Evolutionary conservation across 2,329 filamentous ascomycete genomes (phyloP), one percentile per base, ranked within the genome.

Genomic region (Exophiala sp.): DNA sequence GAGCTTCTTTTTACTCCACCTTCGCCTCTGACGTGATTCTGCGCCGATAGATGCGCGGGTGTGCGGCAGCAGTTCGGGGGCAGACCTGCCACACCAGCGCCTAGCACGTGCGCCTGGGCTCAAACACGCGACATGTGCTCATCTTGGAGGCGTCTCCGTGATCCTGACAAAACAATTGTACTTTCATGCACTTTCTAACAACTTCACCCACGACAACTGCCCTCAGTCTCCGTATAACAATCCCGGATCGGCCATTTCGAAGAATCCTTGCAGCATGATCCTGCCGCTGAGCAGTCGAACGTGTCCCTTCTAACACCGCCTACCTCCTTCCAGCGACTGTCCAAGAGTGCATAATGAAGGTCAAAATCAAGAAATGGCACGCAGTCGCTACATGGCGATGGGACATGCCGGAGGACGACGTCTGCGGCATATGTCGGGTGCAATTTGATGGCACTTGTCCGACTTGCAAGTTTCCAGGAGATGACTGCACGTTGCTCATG

Each of bases 391-490:
- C 91, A 51, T 99, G 94, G 94, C 86, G 89, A 61, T 99, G 94
- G 94, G 89, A 97, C 70, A 89, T 97, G 66, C 91, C 92, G 20
- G 91, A 96, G 65, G 92, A 96, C 74, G 92, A 99, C 69, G 91
- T 97, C 59, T 99, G 94, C 66, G 94, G 94, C 65, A 99, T 99
- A 75, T 99, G 94, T 74, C 92, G 95, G 69, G 91, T 95, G 59
- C 89, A 96, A 66, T 99, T 97, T 69, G 94, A 99, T 70, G 92
- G 91, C 55, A 97, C 94, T 21, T 99, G 94, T 76, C 91, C 94
- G 43, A 95, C 91, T 51, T 99, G 94, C 84, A 96, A 95, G 79
- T 97, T 91, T 68, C 94, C 94, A 11, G 94, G 94, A 54, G 94
- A 99, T 66, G 91, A 96, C 69, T 99, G 94, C 74, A 88, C 88